These are phyloP conservation scores for Metschnikowia vanudenii DNA, from an alignment of 805 yeast genomes.

Conservation along the genomic window DNA sequence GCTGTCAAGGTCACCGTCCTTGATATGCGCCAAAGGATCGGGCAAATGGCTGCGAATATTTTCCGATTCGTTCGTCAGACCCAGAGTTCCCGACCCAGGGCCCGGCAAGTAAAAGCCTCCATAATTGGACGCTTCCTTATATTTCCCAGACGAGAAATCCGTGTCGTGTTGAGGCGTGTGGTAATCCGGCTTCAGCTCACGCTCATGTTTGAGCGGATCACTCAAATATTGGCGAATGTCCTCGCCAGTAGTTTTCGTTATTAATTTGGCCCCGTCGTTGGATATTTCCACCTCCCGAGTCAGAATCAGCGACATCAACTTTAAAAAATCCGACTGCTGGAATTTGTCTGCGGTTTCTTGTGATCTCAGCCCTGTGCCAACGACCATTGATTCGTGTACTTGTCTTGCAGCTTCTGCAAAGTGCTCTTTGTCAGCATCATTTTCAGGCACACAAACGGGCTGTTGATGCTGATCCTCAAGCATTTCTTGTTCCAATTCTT, in stretches of 20 bases:
- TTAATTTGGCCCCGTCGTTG: slow-evolving; percentile 38
- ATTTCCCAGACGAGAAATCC: neutral
- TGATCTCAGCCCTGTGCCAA: slow-evolving; percentile 22
- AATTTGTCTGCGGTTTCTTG: slow-evolving; percentile 32
- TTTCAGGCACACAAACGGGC: slow-evolving; percentile 2
- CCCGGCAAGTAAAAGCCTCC: neutral
- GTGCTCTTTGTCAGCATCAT: slow-evolving; percentile 30
- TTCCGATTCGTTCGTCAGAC: slow-evolving; percentile 19
- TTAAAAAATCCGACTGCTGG: slow-evolving; percentile 36
- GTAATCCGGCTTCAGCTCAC: slow-evolving; percentile 9
- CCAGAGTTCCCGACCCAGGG: neutral
- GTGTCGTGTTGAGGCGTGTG: slow-evolving; percentile 14
- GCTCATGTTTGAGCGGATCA: slow-evolving; percentile 19
- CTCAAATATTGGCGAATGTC: slow-evolving; percentile 31
- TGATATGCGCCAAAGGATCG: slow-evolving; percentile 44
- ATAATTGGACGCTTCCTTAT: neutral
- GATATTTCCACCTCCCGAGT: slow-evolving; percentile 36
- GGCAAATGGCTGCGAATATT: slow-evolving; percentile 32
- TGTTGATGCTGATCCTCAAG: slow-evolving; percentile 1
- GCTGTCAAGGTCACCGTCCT: slow-evolving; percentile 36
- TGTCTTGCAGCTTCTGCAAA: slow-evolving; percentile 42
- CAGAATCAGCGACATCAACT: slow-evolving; percentile 40
- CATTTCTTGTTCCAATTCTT: slow-evolving; percentile 22
- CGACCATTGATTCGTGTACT: slow-evolving; percentile 38
- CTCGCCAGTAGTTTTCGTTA: slow-evolving; percentile 31